Base-by-base conservation (phyloP, 768 basidiomycete species). In the Obba rivulosa region DNA sequence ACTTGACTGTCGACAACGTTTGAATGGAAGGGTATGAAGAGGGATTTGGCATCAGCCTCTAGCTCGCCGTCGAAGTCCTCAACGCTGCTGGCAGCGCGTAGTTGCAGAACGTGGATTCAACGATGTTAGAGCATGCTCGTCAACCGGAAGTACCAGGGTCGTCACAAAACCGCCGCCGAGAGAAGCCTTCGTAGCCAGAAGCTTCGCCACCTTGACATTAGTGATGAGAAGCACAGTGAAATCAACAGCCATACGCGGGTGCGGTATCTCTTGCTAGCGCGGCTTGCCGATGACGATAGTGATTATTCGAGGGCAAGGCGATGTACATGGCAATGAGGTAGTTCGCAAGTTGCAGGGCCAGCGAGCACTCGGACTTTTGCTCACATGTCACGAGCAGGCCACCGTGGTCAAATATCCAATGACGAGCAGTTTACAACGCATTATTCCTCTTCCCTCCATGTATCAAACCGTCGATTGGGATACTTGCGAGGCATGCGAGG, bases 281-380 rank as follows among this genome's bases (percentile, higher is more conserved):
- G 98, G 67, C 85, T 94, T 13, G 96, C 94, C 5, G 96, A 96
- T 18, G 87, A 50, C 96, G 87, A 68, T 91, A 98, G 63, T 92
- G 80, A 68, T 99, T 98, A 72, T 92, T 96, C 35, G 95, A 97
- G 2, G 96, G 96, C 57, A 99, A 73, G 68, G 98, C 98, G 81
- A 99, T 95, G 67, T 97, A 99, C 82, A 98, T 88, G 69, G 98
- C 96, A 64, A 99, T 99, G 58, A 96, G 73, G 67, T 94, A 92
- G 68, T 95, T 95, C 31, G 90, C 91, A 52, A 99, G 72, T 72
- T 99, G 96, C 66, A 96, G 92, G 3, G 91, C 93, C 49, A 99
- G 74, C 0, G 96, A 98, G 67, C 97, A 99, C 65, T 98, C 96
- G 3, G 92, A 90, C 67, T 99, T 99, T 66, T 94, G 90, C 55